These are phyloP conservation scores for Curvularia hawaiiensis DNA, from an alignment of 2,329 filamentous ascomycete species.

Conservation along the genomic window DNA sequence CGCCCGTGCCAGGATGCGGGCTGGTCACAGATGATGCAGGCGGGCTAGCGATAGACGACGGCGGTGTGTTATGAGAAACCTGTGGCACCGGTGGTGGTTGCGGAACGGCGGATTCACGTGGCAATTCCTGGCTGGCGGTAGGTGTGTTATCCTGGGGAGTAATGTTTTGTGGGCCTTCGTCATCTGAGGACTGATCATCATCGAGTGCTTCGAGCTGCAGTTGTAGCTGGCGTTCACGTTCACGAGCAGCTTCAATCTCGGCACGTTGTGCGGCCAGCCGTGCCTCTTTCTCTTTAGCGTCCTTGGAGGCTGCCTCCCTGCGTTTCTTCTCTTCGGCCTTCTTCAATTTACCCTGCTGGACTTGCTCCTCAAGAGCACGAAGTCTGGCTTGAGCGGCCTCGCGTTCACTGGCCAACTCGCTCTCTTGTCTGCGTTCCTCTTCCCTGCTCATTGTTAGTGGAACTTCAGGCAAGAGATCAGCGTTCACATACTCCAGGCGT, in stretches of 20 bases:
- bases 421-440: constrained; percentile 75
- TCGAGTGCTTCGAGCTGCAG: constrained; percentile 81
- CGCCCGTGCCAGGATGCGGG: constrained; percentile 57
- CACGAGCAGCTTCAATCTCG: constrained; percentile 88
- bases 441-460: constrained; percentile 60
- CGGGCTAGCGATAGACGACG: constrained; percentile 53
- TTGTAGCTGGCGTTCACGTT: constrained; percentile 88
- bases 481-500: constrained; percentile 77
- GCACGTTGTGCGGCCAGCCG: constrained; percentile 83
- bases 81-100: constrained; percentile 52
- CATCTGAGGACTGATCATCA: constrained; percentile 70
- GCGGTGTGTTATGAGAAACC: constrained; percentile 49
- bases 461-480: background rate
- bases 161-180: constrained; percentile 76
- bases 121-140: constrained; percentile 61
- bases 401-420: constrained; percentile 78
- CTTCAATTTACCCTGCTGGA: constrained; percentile 89
- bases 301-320: constrained; percentile 85
- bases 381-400: constrained; percentile 82
- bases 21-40: constrained; percentile 57
- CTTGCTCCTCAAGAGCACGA: constrained; percentile 89
- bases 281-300: constrained; percentile 86
- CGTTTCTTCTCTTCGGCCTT: constrained; percentile 95
- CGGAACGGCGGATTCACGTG: constrained; percentile 52
- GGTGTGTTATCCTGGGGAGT: constrained; percentile 66